A percentile compares a stretch with the other conserved stretches of the same genome.
These are phyloP conservation scores for Fusarium verrucosum DNA, from an alignment of 2,329 filamentous ascomycete genomes.

Conservation along the genomic window DNA sequence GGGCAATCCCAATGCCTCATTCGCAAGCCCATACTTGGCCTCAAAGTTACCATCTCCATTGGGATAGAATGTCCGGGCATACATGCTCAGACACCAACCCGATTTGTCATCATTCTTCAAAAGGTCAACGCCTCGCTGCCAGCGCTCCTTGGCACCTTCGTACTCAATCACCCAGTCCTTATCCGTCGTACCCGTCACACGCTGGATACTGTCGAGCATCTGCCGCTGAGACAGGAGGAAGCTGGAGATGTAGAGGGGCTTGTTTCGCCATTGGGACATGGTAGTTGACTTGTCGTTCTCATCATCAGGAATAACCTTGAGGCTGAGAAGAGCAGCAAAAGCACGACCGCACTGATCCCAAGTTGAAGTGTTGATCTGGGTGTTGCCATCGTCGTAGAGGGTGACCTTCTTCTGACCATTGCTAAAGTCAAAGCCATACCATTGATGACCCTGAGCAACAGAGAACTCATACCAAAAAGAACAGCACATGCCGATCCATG, in stretches of 20 bases:
- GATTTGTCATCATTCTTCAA: conserved; percentile 52
- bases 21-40: conserved; percentile 52
- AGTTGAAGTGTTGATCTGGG: conserved; percentile 66
- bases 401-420: conserved; percentile 51
- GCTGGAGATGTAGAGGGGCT: conserved; percentile 60
- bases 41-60: conserved; percentile 54
- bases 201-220: conserved; percentile 69
- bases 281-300: conserved; percentile 46
- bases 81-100: conserved; percentile 63
- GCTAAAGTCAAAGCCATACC: conserved; percentile 60
- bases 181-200: conserved; percentile 65
- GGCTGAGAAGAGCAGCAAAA: conserved; percentile 58
- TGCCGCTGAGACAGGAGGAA: conserved; percentile 70
- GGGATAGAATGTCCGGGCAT: conserved; percentile 63
- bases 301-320: conserved; percentile 57
- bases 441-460: conserved; percentile 50
- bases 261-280: conserved; percentile 52
- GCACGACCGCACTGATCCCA: conserved; percentile 67
- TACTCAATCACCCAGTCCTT: conserved; percentile 60
- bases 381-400: conserved; percentile 66
- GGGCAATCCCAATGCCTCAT: conserved; percentile 65
- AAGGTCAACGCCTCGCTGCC: conserved; percentile 55
- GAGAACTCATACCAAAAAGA: conserved; percentile 67
- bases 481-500: conserved; percentile 62
- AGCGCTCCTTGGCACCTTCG: conserved; percentile 59